Base-by-base conservation (phyloP, 2,329 filamentous ascomycete species). In the Xylariaceae sp. region DNA sequence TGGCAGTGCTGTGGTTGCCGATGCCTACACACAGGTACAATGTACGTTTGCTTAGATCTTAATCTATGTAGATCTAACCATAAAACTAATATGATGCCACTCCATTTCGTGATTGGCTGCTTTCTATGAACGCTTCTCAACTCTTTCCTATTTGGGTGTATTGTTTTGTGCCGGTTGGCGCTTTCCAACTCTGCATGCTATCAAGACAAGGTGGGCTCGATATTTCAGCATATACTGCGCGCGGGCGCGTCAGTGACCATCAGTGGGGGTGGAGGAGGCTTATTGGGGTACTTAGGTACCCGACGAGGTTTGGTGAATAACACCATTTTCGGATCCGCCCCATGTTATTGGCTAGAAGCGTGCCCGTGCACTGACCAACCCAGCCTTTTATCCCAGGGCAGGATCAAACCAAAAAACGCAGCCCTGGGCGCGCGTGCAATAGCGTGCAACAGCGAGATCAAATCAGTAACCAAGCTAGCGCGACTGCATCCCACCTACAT, bases 401-500 rank as follows among this genome's bases (percentile, higher is more conserved):
- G 54, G 62, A 62, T 64, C 61, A 63, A 61, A 57, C 60, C 55
- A 51, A 20, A 47, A 50, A 44, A 16, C 26, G 35, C 35, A 53
- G 23, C 26, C 41, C 35, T 37, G 30, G 21, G 29, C 42, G 46
- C 46, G 50, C 57, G 43, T 29, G 33, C 30, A 30, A 20, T n/a
- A 32, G 42, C 30, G 33, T 13, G 18, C 30, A 46, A 26, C 30
- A 36, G 45, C 53, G 41, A 54, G 58, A 60, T 58, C 61, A 70
- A 82, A 84, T 85, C 82, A 84, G 82, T 81, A 83, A 79, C 72
- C 67, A 71, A 73, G 73, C 73, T 74, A 73, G 70, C 69, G 71
- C 70, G 71, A 62, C 72, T 73, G 78, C 77, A 79, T 76, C 77
- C 74, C 78, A 81, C 76, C 77, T 84, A 85, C 81, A 84, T 83